Evolutionary conservation across 768 basidiomycete genomes (phyloP).

Genomic region (Daedalea quercina): DNA sequence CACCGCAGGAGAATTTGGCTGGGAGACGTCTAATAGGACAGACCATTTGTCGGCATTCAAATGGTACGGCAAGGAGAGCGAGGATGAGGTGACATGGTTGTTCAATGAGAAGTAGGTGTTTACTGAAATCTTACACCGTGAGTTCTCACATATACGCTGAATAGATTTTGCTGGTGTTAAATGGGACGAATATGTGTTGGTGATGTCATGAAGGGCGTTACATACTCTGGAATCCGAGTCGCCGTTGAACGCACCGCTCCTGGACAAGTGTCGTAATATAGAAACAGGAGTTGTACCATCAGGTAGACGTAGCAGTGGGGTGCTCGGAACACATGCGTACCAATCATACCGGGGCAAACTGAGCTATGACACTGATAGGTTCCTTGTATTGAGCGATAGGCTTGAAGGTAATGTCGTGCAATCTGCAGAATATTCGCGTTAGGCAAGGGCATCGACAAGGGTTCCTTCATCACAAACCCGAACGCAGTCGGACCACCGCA

Average conservation of each 20-base stretch:
- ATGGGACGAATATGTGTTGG: background rate
- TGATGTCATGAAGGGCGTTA: background rate
- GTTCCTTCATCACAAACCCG: constrained; percentile 27
- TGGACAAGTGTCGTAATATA: too few species aligned
- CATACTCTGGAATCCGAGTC: background rate
- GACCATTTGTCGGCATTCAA: constrained; percentile 14
- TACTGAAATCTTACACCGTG: background rate
- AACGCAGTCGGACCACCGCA: constrained; percentile 50
- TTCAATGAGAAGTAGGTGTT: constrained; percentile 13
- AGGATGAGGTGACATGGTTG: constrained; percentile 10
- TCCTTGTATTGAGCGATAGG: constrained; percentile 14
- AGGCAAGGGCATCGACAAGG: too few species aligned
- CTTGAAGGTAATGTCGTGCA: constrained; percentile 9
- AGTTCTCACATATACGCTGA: background rate
- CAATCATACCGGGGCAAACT: constrained; percentile 3
- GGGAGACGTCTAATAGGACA: constrained; percentile 7
- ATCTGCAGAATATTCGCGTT: background rate
- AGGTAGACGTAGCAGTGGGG: too few species aligned
- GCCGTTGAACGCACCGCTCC: too few species aligned
- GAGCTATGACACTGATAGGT: constrained; percentile 12
- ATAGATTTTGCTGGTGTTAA: constrained; percentile 13
- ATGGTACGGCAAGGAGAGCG: constrained; percentile 13
- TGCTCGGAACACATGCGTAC: background rate
- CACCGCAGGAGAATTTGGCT: constrained; percentile 4
- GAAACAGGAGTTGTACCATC: too few species aligned